Evolutionary conservation across 768 basidiomycete genomes (phyloP), one percentile per base, ranked within the genome.

Genomic region (Lactarius psammicola): DNA sequence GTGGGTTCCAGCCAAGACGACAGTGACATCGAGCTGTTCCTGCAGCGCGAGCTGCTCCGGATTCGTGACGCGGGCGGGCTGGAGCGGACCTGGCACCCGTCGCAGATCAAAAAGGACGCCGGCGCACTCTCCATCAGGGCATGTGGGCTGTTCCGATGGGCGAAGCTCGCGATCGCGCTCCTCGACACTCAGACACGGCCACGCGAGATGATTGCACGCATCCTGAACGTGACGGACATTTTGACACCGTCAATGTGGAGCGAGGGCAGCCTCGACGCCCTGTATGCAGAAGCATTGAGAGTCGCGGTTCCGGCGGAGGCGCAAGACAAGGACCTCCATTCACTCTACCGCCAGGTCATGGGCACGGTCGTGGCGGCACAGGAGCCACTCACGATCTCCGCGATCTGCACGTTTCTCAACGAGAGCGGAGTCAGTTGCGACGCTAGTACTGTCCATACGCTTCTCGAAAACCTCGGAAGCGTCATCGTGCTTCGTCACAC

Each of bases 121-220:
- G 34, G 33, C 10, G 49, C 60, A 33, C 60, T 68, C 49, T 60
- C 58, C 42, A 36, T 38, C 33, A 56, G 58, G 44, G 63, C 70
- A 1, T 40, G 60, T 7, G 71, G 70, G 1, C 62, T 71, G 15
- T 71, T 71, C 53, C 64, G 66, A 31, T 72, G 68, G 62, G 71
- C 71, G n/a, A 7, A 33, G 34, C 55, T 70, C 1, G 58, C 54
- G 9, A 64, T 46, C 11, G 38, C 57, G 38, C 55, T 71, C n/a
- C 59, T 71, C 59, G 33, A 11, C 34, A n/a, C 34, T 31, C 36
- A 54, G 10, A 42, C n/a, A 23, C 30, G 33, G 28, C 67, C 67
- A 9, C 55, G 59, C 11, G 64, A 66, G 26, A 51, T 59, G 31
- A 49, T 68, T 18, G 51, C 59, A 26, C 59, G 67, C 46, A 36